Evolutionary conservation across 2,329 filamentous ascomycete species (phyloP).

Genomic region (Microsporum ferrugineum): DNA sequence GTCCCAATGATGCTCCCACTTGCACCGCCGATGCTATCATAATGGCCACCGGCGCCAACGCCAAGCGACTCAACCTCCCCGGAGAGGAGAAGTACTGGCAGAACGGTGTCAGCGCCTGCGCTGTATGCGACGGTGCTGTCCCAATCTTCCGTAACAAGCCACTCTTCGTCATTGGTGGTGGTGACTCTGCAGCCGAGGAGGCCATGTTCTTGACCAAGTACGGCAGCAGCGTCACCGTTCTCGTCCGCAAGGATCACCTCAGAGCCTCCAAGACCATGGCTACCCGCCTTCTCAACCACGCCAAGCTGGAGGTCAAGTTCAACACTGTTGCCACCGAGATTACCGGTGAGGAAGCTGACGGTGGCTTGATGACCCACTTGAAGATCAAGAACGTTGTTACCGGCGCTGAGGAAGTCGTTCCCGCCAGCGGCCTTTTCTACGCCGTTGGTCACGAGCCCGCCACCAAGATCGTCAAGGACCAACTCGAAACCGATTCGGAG

Average conservation of each 20-base stretch:
- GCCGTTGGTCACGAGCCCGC: constrained; percentile 95
- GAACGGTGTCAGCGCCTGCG: constrained; percentile 89
- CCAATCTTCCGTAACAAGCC: constrained; percentile 97
- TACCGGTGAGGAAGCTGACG: constrained; percentile 62
- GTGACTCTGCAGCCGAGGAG: constrained; percentile 94
- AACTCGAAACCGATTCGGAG: constrained; percentile 77
- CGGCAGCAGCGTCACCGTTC: constrained; percentile 83
- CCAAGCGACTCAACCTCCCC: constrained; percentile 65
- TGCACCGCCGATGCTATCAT: constrained; percentile 89
- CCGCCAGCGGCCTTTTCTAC: constrained; percentile 91
- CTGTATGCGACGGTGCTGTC: constrained; percentile 91
- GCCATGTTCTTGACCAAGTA: constrained; percentile 97
- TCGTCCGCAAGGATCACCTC: constrained; percentile 77
- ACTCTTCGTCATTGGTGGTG: constrained; percentile 88
- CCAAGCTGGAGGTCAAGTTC: constrained; percentile 84
- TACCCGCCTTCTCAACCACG: constrained; percentile 64
- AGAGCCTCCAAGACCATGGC: constrained; percentile 89
- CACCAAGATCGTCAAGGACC: constrained; percentile 77
- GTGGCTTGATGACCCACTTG: constrained; percentile 76
- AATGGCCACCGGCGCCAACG: constrained; percentile 89
- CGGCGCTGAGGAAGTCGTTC: constrained; percentile 68
- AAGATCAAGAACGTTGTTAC: constrained; percentile 68
- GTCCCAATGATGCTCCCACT: constrained; percentile 52
- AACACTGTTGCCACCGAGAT: constrained; percentile 73
- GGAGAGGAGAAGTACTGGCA: constrained; percentile 98